Conservation (phyloP, 768 basidiomycete species). For the Kwoniella botswanensis region DNA sequence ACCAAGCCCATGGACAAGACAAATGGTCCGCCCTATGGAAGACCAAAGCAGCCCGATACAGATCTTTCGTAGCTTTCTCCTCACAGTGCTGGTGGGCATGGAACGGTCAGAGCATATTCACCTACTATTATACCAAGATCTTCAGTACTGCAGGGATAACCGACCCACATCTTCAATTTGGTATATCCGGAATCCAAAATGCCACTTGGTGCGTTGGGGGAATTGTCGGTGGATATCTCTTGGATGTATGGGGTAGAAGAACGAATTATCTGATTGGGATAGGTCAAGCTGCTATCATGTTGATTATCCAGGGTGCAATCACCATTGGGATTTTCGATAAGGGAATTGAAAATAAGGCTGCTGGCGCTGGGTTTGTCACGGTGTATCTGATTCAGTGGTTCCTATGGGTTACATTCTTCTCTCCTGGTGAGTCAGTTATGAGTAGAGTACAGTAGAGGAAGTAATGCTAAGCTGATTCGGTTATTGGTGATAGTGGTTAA, state of each 20-base stretch:
- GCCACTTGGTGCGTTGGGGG: conserved; percentile 44
- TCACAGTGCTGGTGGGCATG: conserved; percentile 41
- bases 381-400: conserved; percentile 46
- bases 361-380: conserved; percentile 40
- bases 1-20: conserved; percentile 41
- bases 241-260: conserved; percentile 41
- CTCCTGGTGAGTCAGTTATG: conserved; percentile 27
- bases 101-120: conserved; percentile 31
- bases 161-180: conserved; percentile 43
- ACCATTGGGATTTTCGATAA: conserved; percentile 42
- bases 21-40: conserved; percentile 43
- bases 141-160: conserved; percentile 38
- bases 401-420: conserved; percentile 43
- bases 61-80: conserved; percentile 40
- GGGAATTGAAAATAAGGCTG: conserved; percentile 36
- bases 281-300: conserved; percentile 35
- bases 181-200: conserved; percentile 40
- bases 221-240: conserved; percentile 44
- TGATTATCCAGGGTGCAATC: conserved; percentile 38
- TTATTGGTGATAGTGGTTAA: conserved; percentile 28
- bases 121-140: conserved; percentile 33
- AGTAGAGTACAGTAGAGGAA: not conserved
- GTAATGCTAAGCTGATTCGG: not conserved
- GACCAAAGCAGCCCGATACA: conserved; percentile 39
- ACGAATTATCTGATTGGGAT: conserved; percentile 44